Conservation (phyloP, 2,329 filamentous ascomycete species). For the Boeremia exigua region DNA sequence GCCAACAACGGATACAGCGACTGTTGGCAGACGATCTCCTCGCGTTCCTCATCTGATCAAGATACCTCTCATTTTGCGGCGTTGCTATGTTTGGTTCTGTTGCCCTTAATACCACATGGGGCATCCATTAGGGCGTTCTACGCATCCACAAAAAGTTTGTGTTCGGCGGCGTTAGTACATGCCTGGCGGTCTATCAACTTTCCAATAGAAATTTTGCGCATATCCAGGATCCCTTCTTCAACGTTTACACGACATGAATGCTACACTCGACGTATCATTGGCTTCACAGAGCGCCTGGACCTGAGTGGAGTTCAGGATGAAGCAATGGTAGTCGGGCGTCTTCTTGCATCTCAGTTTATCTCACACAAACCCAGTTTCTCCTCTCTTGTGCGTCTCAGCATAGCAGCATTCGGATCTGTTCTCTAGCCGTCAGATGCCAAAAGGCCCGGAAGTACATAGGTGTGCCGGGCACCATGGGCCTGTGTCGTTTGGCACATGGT, state of each 20-base stretch:
- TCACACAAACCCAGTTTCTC: constrained; percentile 4
- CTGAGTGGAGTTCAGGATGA: constrained; percentile 17
- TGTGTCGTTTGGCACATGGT: constrained; percentile 4
- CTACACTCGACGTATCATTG: constrained; percentile 35
- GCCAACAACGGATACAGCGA: constrained; percentile 62
- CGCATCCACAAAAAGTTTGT: constrained; percentile 41
- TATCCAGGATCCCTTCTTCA: constrained; percentile 24
- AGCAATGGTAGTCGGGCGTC: constrained; percentile 38
- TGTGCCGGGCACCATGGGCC: constrained; percentile 3
- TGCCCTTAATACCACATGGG: constrained; percentile 29
- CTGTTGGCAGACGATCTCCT: constrained; percentile 59
- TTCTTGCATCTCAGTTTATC: constrained; percentile 24
- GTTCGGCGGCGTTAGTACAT: constrained; percentile 38
- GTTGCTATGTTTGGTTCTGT: constrained; percentile 25
- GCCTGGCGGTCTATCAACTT: constrained; percentile 30
- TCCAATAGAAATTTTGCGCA: constrained; percentile 32
- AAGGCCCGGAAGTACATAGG: constrained; percentile 24
- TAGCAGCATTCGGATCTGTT: constrained; percentile 34
- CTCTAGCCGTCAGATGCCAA: constrained; percentile 6
- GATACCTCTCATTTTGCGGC: constrained; percentile 14
- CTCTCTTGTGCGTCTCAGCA: constrained; percentile 27
- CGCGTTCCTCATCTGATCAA: constrained; percentile 53
- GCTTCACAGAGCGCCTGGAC: constrained; percentile 7
- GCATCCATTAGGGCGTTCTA: constrained; percentile 26
- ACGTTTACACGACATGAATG: constrained; percentile 34